Base-by-base conservation (phyloP, 78 protist species). In the Tieghemostelium lacteum region DNA sequence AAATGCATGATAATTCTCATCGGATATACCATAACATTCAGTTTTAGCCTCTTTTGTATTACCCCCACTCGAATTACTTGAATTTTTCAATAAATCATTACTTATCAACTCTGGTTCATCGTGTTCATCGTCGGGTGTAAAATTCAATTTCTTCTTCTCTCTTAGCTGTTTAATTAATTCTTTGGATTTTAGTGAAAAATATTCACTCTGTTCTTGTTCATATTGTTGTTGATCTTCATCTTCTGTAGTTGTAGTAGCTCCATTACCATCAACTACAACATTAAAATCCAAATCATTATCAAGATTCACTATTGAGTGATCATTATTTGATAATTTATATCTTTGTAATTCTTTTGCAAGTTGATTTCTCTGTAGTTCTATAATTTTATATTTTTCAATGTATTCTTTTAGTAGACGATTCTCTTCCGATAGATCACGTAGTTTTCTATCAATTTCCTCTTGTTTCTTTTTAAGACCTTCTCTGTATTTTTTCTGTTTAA, bases 381-480 rank as follows among this genome's bases (percentile, higher is more conserved):
- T 58, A 0, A 33, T 29, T 69, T 83, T 78, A 17, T n/a, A 22
- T 49, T 40, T 33, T 14, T 78, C 91, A 10, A 70, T 19, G 3
- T 83, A 42, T 10, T n/a, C 17, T 36, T 62, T 45, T 42, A 83
- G 28, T 5, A 39, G 50, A 2, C 26, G 17, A 60, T 55, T 54
- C 54, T 83, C 91, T 0, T 45, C 52, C 0, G 39, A 34, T 12
- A 83, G 31, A n/a, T 69, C 70, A 6, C 58, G 37, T 50, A 69
- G 36, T 40, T 50, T 34, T 42, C 31, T 52, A 37, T 83, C 91
- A 42, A 40, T 70, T 29, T 83, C 91, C 50, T 83, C 91, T 40
- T 83, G 91, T 58, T 83, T 83, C 70, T 69, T 66, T 70, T 83
- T 83, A 4, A 83, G 26, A n/a, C 91, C 78, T 20, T 83, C 91